Base-by-base conservation (phyloP, 2,329 filamentous ascomycete genomes). In the Colletotrichum paranaense region DNA sequence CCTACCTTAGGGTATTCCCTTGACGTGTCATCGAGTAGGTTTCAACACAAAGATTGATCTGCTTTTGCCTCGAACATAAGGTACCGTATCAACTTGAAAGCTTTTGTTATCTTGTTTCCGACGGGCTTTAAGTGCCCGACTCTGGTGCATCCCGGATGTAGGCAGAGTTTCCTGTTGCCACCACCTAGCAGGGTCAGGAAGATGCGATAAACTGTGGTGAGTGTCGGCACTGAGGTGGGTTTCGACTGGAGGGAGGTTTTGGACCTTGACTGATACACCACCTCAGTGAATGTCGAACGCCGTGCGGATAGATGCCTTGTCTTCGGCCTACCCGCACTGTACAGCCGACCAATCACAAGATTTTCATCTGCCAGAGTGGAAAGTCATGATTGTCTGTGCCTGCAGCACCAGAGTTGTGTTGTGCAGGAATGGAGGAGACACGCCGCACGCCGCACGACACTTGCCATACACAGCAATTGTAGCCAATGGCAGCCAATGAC, bases 351-450 rank as follows among this genome's bases (percentile, higher is more conserved):
- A 70, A 65, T 70, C n/a, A 59, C 14, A 22, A 7, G 28, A 9
- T 22, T 22, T 3, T 8, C n/a, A 8, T 14, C 16, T n/a, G 35
- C 16, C 35, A 24, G 16, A 49, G 26, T 30, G 57, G 8, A 24
- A 26, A 28, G 4, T 24, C 24, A 19, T 38, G 28, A 26, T n/a
- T 7, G 42, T 52, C n/a, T 59, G 62, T 42, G 65, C 56, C 60
- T 73, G 70, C 60, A 64, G 49, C 58, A 32, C 52, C 55, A 35
- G 26, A 70, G 67, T 52, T 65, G 70, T 73, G 70, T 73, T 70
- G 70, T 73, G 70, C 70, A 73, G 70, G 52, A 70, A 62, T 57
- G 60, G 60, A 62, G 67, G 42, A 55, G 30, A 11, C 30, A 32
- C 30, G 30, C 30, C 30, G n/a, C 12, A 62, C 35, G 16, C 14